phyloP scores from a whole-genome alignment of 805 yeast genomes.

The Hanseniaspora hatyaiensis region DNA sequence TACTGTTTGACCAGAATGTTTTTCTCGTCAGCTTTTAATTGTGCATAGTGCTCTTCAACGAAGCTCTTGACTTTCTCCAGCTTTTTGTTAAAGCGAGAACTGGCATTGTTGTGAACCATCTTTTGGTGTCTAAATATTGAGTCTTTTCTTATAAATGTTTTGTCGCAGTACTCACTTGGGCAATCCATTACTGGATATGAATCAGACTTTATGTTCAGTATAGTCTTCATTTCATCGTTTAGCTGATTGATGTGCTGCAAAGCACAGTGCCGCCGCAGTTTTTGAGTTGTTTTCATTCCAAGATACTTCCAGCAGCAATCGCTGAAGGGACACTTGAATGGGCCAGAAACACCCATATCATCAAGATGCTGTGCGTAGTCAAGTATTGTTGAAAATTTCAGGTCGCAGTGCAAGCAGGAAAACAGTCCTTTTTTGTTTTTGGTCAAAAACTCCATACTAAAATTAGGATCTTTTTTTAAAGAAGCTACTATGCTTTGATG shows the following conservation, averaged over 20 bases:
- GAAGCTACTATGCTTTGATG: constrained; percentile 21
- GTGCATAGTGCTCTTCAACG: constrained; percentile 11
- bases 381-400: constrained; percentile 31
- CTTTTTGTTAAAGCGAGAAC: constrained; percentile 34
- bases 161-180: constrained; percentile 33
- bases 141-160: constrained; percentile 42
- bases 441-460: constrained; percentile 25
- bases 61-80: constrained; percentile 22
- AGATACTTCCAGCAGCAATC: constrained; percentile 40
- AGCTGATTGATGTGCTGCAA: constrained; percentile 35
- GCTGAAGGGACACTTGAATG: constrained; percentile 36
- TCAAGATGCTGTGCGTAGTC: constrained; percentile 38
- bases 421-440: constrained; percentile 36
- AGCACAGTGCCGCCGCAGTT: constrained; percentile 40
- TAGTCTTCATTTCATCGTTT: constrained; percentile 22
- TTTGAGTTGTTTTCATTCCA: constrained; percentile 40
- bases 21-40: constrained; percentile 17
- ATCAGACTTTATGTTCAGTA: constrained; percentile 25
- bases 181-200: constrained; percentile 28
- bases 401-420: constrained; percentile 39
- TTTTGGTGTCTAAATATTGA: constrained; percentile 42
- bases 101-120: constrained; percentile 37
- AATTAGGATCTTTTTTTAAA: constrained; percentile 23
- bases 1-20: constrained; percentile 19
- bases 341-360: constrained; percentile 30